Conservation (phyloP, 2,329 filamentous ascomycete genomes). For the Paecilomyces dactylethromorphus region DNA sequence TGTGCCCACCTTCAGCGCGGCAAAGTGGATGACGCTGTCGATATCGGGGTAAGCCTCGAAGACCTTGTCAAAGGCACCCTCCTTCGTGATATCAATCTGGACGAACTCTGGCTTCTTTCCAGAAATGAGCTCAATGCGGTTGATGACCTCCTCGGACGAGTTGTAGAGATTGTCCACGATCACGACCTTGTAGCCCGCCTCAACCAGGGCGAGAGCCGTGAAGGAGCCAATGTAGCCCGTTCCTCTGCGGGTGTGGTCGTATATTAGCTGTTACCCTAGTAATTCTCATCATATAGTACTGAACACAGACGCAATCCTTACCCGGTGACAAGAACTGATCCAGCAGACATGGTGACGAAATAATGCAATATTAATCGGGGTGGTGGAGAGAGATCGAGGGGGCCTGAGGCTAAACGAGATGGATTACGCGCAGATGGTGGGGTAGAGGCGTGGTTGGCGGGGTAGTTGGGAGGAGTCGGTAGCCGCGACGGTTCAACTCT, state of each 20-base stretch:
- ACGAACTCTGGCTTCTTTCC: constrained; percentile 83
- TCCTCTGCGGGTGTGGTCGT: constrained; percentile 54
- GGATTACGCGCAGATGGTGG: constrained; percentile 1
- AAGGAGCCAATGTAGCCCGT: constrained; percentile 99
- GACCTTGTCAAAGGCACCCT: constrained; percentile 74
- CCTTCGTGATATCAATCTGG: constrained; percentile 81
- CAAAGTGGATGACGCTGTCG: constrained; percentile 98
- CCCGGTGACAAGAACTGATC: constrained; percentile 90
- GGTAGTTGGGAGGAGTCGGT: not conserved
- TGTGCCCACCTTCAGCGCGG: constrained; percentile 76
- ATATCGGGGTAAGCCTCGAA: constrained; percentile 87
- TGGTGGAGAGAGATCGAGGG: not conserved
- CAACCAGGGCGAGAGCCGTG: constrained; percentile 82
- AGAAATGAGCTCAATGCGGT: constrained; percentile 89
- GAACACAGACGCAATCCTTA: constrained; percentile 46
- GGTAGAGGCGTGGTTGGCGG: constrained; percentile 1
- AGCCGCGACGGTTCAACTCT: not conserved
- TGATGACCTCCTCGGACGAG: constrained; percentile 82
- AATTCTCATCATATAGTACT: not conserved
- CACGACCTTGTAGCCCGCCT: constrained; percentile 93
- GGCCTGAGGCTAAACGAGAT: not conserved
- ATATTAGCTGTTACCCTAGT: not conserved
- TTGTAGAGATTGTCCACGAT: constrained; percentile 97
- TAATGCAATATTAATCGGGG: not conserved
- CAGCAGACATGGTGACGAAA: constrained; percentile 59